phyloP scores from a whole-genome alignment of 371 early-diverging fungal species.

The Circinella umbellata region DNA sequence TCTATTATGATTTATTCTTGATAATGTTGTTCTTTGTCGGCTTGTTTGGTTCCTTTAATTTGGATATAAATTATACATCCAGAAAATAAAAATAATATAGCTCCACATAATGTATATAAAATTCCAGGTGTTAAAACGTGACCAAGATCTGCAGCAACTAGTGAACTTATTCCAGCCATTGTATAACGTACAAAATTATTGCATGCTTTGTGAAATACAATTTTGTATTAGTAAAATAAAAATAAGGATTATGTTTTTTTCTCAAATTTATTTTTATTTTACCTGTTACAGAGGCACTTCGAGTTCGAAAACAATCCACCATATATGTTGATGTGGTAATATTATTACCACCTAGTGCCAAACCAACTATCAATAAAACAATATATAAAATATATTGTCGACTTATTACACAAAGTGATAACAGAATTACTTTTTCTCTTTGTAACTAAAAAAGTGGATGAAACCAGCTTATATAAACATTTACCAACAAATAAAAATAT shows the following conservation, averaged over 20 bases:
- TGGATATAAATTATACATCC: not conserved
- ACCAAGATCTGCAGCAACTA: constrained; percentile 38
- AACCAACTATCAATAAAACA: constrained; percentile 29
- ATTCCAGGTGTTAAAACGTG: constrained; percentile 34
- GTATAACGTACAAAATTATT: constrained; percentile 45
- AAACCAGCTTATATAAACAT: no score
- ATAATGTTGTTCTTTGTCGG: not conserved
- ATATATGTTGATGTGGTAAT: constrained; percentile 43
- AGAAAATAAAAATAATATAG: constrained; percentile 1
- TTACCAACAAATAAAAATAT: constrained; percentile 45
- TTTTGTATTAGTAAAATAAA: constrained; percentile 16
- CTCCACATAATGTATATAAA: constrained; percentile 41
- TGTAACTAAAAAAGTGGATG: no score
- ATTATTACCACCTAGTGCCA: constrained; percentile 36
- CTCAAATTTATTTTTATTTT: not conserved
- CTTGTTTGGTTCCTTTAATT: not conserved
- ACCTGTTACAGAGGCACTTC: constrained; percentile 50
- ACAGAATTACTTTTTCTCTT: no score
- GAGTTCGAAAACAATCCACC: constrained; percentile 44
- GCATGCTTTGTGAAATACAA: constrained; percentile 30
- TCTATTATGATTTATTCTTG: not conserved
- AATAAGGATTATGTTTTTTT: not conserved
- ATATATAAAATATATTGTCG: no score
- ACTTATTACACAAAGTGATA: not conserved
- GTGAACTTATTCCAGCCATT: constrained; percentile 44